Evolutionary conservation across 2,329 filamentous ascomycete genomes (phyloP).

Genomic region (Lanzia echinophila): DNA sequence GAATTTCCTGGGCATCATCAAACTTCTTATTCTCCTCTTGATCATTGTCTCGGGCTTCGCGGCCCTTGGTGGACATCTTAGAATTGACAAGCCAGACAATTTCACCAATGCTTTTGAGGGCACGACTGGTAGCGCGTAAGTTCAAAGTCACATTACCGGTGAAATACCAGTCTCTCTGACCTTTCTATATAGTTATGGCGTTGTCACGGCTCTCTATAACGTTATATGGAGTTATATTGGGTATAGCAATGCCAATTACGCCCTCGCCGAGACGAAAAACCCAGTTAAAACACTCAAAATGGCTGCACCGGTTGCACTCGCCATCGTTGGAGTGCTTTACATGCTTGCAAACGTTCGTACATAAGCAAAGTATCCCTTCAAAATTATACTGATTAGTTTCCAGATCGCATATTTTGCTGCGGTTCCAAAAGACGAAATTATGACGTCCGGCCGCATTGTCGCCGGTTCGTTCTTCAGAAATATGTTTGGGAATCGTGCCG

Average conservation of each 20-base stretch:
- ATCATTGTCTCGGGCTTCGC: slow-evolving; percentile 52
- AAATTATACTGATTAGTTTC: background rate
- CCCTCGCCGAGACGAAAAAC: slow-evolving; percentile 57
- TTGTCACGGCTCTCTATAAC: slow-evolving; percentile 65
- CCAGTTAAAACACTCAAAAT: slow-evolving; percentile 58
- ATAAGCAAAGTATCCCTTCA: background rate
- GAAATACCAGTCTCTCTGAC: background rate
- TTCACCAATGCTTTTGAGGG: slow-evolving; percentile 58
- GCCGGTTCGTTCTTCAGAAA: slow-evolving; percentile 51
- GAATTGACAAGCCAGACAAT: slow-evolving; percentile 55
- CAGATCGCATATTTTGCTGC: slow-evolving; percentile 57
- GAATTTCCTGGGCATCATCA: slow-evolving; percentile 58
- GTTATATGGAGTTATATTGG: slow-evolving; percentile 66
- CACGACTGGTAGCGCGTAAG: slow-evolving; percentile 54
- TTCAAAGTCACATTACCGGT: background rate
- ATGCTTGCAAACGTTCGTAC: slow-evolving; percentile 50
- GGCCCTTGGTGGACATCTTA: slow-evolving; percentile 54
- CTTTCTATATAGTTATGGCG: slow-evolving; percentile 38
- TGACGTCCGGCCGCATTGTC: slow-evolving; percentile 44
- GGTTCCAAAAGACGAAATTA: slow-evolving; percentile 47
- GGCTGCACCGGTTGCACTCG: slow-evolving; percentile 55
- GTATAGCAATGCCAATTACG: slow-evolving; percentile 63
- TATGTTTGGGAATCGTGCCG: slow-evolving; percentile 46
- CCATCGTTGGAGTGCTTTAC: slow-evolving; percentile 53
- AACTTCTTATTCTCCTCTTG: slow-evolving; percentile 58